Evolutionary conservation across 352 stramenopile species (phyloP), one percentile per base, ranked within the genome.

Genomic region (Blastocystis sp.): DNA sequence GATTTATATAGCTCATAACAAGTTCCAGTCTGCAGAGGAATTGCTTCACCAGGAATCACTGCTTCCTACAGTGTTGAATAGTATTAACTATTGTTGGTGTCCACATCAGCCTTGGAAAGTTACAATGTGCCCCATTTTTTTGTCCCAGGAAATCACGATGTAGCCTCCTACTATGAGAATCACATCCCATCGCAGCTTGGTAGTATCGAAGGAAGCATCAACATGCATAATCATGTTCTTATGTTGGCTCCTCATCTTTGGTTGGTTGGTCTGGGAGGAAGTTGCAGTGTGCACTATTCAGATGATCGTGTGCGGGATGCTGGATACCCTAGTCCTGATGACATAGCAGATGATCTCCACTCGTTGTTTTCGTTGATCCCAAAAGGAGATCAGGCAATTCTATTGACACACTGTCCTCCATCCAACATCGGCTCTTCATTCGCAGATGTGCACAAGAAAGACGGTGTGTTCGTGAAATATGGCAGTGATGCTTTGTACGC

Each of bases 131-230:
- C 43, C n/a, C 73, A 85, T 47, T 26, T 85, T 11, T 85, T 54
- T 30, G 34, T 85, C 54, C 73, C 73, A 4, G 73, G 73, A 1
- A 85, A 85, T 85, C 73, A 85, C 24, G 73, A 85, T 45, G 30
- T 55, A 18, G 4, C 39, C 3, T 59, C 45, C 18, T 69, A 11
- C 1, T 85, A 85, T 45, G 54, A 34, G 8, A 9, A 3, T 1
- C 13, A 41, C 18, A 50, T 18, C n/a, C 53, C 45, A 34, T 37
- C n/a, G 1, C 6, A 66, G 5, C 26, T 85, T 16, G 1, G 24
- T 16, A n/a, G 50, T 16, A 9, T 85, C 30, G 39, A 53, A 5
- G 8, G 8, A 47, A 54, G 53, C 4, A 47, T 39, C 13, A 85
- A 85, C 53, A 3, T 85, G 30, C 73, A 85, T 16, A 66, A 68